Percentiles rank a stretch among this genome's conserved stretches.
phyloP scores from a whole-genome alignment of 176 grass and related monocot species.

The Musa schizocarpa region DNA sequence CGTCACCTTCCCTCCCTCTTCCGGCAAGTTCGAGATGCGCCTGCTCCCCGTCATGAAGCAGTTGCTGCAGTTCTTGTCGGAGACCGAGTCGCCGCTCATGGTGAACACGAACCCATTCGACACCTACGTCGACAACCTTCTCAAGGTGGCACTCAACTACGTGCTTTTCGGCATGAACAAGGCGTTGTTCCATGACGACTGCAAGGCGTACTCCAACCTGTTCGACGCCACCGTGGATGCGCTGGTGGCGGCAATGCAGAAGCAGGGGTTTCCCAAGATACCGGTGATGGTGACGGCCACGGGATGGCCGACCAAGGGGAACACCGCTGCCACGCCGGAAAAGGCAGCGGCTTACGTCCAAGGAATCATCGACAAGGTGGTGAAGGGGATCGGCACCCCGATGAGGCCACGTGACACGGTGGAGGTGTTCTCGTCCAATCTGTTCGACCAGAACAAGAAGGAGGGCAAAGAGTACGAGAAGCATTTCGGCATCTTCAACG shows the following conservation, averaged over 20 bases:
- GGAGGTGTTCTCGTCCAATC: constrained; percentile 60
- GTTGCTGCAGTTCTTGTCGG: constrained; percentile 51
- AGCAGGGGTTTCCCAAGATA: constrained; percentile 37
- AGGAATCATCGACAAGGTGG: constrained; percentile 33
- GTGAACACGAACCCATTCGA: constrained; percentile 73
- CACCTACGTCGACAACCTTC: constrained; percentile 54
- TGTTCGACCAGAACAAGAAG: constrained; percentile 65
- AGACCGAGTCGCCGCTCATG: constrained; percentile 62
- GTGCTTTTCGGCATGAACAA: constrained; percentile 29
- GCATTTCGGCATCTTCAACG: constrained; percentile 56
- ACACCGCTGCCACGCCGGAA: constrained; percentile 39
- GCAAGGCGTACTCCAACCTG: constrained; percentile 40
- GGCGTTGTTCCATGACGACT: constrained; percentile 33
- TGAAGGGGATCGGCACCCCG: constrained; percentile 35
- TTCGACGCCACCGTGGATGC: constrained; percentile 70
- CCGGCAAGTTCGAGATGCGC: constrained; percentile 38
- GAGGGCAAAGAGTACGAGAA: constrained; percentile 51
- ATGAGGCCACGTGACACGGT: constrained; percentile 30
- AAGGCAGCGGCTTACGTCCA: constrained; percentile 50
- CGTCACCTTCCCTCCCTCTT: constrained; percentile 46
- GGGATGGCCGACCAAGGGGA: constrained; percentile 59
- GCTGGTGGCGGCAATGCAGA: constrained; percentile 43
- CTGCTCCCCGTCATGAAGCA: constrained; percentile 36
- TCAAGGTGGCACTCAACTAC: constrained; percentile 55
- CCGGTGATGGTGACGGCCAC: constrained; percentile 53